Conservation (phyloP, 306 rosid genomes). For the Trifolium repens region DNA sequence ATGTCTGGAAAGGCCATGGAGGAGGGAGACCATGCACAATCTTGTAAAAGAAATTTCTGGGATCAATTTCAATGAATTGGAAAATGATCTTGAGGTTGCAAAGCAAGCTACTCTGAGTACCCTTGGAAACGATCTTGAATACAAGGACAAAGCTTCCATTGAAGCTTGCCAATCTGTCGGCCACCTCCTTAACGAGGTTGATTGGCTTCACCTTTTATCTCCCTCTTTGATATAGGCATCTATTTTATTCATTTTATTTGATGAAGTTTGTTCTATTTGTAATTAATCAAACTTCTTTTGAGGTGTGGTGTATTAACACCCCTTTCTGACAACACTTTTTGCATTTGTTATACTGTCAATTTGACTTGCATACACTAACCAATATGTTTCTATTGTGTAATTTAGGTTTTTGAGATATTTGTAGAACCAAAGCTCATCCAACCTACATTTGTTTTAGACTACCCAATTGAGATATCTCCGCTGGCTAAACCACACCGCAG, state of each 20-base stretch:
- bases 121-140: slow-evolving; percentile 65
- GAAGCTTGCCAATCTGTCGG: slow-evolving; percentile 81
- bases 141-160: slow-evolving; percentile 71
- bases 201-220: slow-evolving; percentile 42
- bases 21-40: slow-evolving; percentile 95
- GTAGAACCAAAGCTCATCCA: slow-evolving; percentile 94
- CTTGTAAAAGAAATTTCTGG: slow-evolving; percentile 88
- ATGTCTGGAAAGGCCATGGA: slow-evolving; percentile 90
- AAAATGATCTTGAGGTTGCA: slow-evolving; percentile 69
- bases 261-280: slow-evolving; percentile 1
- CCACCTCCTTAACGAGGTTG: slow-evolving; percentile 86
- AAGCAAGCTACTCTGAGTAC: slow-evolving; percentile 65
- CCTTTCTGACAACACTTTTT: slow-evolving; percentile 8
- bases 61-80: slow-evolving; percentile 68
- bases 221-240: slow-evolving; percentile 8
- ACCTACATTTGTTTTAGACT: slow-evolving; percentile 97
- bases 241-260: slow-evolving; percentile 38
- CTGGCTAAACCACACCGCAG: slow-evolving; percentile 97
- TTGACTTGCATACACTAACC: slow-evolving; percentile 36
- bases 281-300: not conserved
- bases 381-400: slow-evolving; percentile 26
- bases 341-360: slow-evolving; percentile 25
- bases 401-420: slow-evolving; percentile 83
- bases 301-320: slow-evolving; percentile 1
- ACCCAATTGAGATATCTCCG: slow-evolving; percentile 96